Conservation (phyloP, 2,329 filamentous ascomycete genomes). For the Pseudocercospora crystallina region DNA sequence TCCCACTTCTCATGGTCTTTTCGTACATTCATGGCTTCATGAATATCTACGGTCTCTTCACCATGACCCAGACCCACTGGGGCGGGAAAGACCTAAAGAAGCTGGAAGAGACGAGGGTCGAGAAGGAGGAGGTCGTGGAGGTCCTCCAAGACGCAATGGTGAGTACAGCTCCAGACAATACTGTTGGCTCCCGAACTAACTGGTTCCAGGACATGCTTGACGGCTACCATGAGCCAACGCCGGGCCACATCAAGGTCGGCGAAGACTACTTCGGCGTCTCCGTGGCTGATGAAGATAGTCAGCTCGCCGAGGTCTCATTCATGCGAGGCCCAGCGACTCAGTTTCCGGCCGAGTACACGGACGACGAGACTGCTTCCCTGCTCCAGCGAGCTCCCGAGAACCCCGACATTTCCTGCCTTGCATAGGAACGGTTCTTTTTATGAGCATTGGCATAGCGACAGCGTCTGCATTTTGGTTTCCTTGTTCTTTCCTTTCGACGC, state of each 20-base stretch:
- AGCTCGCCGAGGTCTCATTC: too few species aligned
- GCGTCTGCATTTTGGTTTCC: too few species aligned
- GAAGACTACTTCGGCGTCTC: constrained; percentile 20
- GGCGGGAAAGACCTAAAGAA: constrained; percentile 29
- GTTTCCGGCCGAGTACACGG: too few species aligned
- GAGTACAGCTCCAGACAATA: constrained; percentile 1
- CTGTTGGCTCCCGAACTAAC: neutral
- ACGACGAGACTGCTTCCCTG: too few species aligned
- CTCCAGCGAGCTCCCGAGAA: too few species aligned
- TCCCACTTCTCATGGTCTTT: constrained; percentile 55
- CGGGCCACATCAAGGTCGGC: constrained; percentile 17
- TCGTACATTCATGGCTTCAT: constrained; percentile 59
- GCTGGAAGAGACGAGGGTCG: constrained; percentile 21
- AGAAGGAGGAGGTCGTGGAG: constrained; percentile 18
- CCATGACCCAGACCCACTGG: constrained; percentile 38
- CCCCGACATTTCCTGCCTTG: too few species aligned
- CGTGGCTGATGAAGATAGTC: too few species aligned
- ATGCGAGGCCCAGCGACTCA: too few species aligned
- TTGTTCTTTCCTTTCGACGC: too few species aligned
- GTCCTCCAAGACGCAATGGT: constrained; percentile 19
- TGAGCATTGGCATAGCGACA: too few species aligned
- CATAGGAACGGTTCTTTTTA: too few species aligned
- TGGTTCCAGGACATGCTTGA: constrained; percentile 10
- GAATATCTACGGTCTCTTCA: constrained; percentile 58
- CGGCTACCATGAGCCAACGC: constrained; percentile 14